These are phyloP conservation scores for Tetrahymena borealis DNA, from an alignment of 73 alveolate genomes.

Conservation along the genomic window DNA sequence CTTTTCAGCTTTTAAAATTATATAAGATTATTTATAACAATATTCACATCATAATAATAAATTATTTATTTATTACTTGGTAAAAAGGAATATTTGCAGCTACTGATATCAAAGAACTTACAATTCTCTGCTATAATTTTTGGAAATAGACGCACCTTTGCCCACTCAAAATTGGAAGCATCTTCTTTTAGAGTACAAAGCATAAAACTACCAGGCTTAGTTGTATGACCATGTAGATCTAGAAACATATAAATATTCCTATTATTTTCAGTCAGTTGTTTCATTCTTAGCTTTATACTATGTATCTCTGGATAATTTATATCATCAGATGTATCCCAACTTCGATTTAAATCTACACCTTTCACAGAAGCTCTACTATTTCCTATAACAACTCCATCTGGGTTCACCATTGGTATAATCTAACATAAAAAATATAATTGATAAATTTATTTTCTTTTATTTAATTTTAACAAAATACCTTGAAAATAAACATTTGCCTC, in stretches of 20 bases:
- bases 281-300: not conserved
- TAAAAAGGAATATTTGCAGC: not conserved
- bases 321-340: conserved; percentile 80
- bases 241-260: conserved; percentile 1
- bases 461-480: not conserved
- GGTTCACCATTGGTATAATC: conserved; percentile 91
- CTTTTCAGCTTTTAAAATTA: not conserved
- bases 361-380: conserved; percentile 88
- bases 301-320: conserved; percentile 14
- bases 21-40: not conserved
- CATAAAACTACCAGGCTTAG: conserved; percentile 85
- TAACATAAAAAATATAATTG: not conserved
- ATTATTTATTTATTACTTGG: too few species aligned
- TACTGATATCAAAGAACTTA: not conserved
- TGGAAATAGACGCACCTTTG: not conserved
- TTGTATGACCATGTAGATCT: conserved; percentile 97
- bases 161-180: not conserved
- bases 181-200: conserved; percentile 61
- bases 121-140: not conserved
- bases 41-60: not conserved
- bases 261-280: not conserved
- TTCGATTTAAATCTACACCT: conserved; percentile 91
- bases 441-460: not conserved
- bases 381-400: conserved; percentile 96
- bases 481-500: not conserved